Conservation (phyloP, 345 rosid species). For the Lagerstroemia speciosa region DNA sequence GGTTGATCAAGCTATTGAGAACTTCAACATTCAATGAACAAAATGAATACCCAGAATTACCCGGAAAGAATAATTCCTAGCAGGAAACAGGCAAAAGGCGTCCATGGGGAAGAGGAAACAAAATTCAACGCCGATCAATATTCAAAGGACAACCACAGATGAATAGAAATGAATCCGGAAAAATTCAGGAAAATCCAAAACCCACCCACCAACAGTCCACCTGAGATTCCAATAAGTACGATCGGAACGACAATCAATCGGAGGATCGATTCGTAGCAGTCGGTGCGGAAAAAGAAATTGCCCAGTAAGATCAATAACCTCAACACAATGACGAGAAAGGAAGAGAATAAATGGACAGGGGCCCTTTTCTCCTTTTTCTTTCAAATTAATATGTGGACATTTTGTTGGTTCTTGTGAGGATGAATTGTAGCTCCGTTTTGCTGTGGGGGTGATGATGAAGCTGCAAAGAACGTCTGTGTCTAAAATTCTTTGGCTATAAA, state of each 20-base stretch:
- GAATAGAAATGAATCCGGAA: background rate
- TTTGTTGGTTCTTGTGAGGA: background rate
- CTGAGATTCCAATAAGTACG: background rate
- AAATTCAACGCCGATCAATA: background rate
- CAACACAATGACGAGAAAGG: background rate
- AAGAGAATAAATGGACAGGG: background rate
- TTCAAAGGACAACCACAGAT: background rate
- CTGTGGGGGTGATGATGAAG: background rate
- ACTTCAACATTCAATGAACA: background rate
- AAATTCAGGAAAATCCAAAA: constrained; percentile 1
- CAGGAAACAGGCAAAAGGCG: background rate
- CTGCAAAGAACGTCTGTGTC: background rate
- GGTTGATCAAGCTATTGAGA: background rate
- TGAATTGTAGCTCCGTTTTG: background rate
- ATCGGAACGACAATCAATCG: background rate
- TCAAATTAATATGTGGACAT: background rate
- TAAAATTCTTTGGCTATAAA: no score
- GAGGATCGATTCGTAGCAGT: constrained; percentile 4
- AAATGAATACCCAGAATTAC: background rate
- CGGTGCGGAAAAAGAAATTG: background rate
- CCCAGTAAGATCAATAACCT: constrained; percentile 1
- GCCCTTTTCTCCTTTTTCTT: background rate
- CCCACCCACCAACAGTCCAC: background rate
- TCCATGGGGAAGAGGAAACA: background rate
- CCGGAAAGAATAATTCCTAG: background rate